Percentiles rank a stretch among this genome's conserved stretches.
phyloP scores from a whole-genome alignment of 805 yeast species.

The Kluyveromyces starmeri region DNA sequence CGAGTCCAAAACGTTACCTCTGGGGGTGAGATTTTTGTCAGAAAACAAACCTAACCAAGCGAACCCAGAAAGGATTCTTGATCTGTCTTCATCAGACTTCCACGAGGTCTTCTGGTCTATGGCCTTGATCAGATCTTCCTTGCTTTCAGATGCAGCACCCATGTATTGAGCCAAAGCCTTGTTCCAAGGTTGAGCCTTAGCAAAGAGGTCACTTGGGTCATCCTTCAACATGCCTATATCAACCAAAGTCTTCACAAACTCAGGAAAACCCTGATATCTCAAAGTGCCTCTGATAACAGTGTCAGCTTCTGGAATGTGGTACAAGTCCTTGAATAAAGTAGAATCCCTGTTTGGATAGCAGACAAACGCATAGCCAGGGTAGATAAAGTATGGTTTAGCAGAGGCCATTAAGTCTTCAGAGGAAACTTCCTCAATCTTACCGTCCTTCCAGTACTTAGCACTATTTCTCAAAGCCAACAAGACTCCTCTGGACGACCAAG shows the following conservation, averaged over 20 bases:
- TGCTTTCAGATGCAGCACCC: slow-evolving; percentile 62
- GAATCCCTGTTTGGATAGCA: slow-evolving; percentile 98
- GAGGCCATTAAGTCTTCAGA: slow-evolving; percentile 92
- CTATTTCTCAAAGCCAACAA: slow-evolving; percentile 89
- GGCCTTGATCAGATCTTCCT: slow-evolving; percentile 64
- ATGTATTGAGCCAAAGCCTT: slow-evolving; percentile 71
- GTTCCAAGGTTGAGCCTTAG: slow-evolving; percentile 67
- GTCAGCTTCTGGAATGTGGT: slow-evolving; percentile 94
- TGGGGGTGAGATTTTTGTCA: slow-evolving; percentile 65
- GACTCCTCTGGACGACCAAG: slow-evolving; percentile 99
- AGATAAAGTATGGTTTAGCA: slow-evolving; percentile 90
- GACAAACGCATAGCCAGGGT: slow-evolving; percentile 92
- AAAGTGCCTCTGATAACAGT: slow-evolving; percentile 95
- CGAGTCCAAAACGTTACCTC: slow-evolving; percentile 92
- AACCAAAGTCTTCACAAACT: slow-evolving; percentile 89
- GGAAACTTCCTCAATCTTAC: slow-evolving; percentile 65
- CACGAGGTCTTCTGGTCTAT: slow-evolving; percentile 73
- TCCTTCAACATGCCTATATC: slow-evolving; percentile 90
- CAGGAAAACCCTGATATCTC: slow-evolving; percentile 98
- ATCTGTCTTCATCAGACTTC: slow-evolving; percentile 73
- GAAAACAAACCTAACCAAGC: slow-evolving; percentile 93
- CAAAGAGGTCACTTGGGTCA: slow-evolving; percentile 51
- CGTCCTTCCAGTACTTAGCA: slow-evolving; percentile 84
- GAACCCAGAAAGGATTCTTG: slow-evolving; percentile 80
- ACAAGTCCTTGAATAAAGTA: slow-evolving; percentile 83